These are phyloP conservation scores for Globisporangium camurandrum DNA, from an alignment of 352 stramenopile species.

Conservation along the genomic window DNA sequence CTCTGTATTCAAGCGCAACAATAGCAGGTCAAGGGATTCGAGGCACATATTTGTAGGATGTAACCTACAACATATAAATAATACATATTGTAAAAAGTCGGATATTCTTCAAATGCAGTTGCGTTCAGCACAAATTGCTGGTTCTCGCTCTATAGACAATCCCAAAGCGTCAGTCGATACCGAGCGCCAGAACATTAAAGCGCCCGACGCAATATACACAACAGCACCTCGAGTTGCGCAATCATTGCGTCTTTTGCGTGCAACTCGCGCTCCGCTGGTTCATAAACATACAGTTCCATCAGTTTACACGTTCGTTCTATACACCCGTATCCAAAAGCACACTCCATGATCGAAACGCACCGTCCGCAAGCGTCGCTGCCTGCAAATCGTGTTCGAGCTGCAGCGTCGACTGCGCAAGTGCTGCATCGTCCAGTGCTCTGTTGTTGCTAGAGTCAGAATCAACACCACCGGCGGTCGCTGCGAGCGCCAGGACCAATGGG, in stretches of 20 bases:
- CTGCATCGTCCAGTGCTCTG: too few relatives aligned
- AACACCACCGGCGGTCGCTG: constrained; percentile 62
- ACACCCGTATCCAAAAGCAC: neutral
- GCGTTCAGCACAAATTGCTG: constrained; percentile 79
- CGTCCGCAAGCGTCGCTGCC: constrained; percentile 40
- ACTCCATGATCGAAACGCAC: constrained; percentile 8
- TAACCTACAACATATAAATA: neutral
- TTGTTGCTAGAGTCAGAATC: too few relatives aligned
- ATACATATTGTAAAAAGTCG: constrained; percentile 21
- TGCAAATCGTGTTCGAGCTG: constrained; percentile 54
- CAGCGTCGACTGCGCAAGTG: constrained; percentile 51
- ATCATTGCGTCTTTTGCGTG: constrained; percentile 44
- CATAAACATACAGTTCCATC: too few relatives aligned
- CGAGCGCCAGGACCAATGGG: constrained; percentile 68
- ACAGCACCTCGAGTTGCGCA: constrained; percentile 58
- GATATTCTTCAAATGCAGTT: constrained; percentile 84
- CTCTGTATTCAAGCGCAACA: constrained; percentile 29
- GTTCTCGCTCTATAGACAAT: constrained; percentile 79
- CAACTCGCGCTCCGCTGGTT: constrained; percentile 13
- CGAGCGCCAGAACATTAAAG: too few relatives aligned
- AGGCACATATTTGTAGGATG: neutral
- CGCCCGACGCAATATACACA: too few relatives aligned
- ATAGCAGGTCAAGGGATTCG: constrained; percentile 35
- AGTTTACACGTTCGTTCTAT: neutral
- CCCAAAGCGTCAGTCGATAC: too few relatives aligned